A percentile compares a stretch with the other conserved stretches of the same genome.
Conservation (phyloP, 306 rosid genomes). For the Elaeagnus macrophylla region DNA sequence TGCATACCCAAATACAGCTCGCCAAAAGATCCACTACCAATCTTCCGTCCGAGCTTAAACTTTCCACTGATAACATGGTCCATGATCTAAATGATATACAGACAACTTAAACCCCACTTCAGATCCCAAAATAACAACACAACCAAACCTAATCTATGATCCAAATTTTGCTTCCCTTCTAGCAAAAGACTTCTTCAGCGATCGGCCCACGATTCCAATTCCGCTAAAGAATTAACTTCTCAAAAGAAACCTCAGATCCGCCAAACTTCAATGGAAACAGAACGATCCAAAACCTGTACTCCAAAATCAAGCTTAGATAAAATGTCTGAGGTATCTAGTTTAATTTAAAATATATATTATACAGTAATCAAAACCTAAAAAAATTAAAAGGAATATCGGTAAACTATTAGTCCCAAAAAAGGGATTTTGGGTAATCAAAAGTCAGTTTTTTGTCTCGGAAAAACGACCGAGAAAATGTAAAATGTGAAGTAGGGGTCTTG, state of each 20-base stretch:
- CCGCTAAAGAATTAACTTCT: slow-evolving; percentile 7
- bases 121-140: slow-evolving; percentile 26
- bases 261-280: slow-evolving; percentile 14
- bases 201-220: slow-evolving; percentile 17
- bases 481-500: not conserved
- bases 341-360: slow-evolving; percentile 1
- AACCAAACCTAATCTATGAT: slow-evolving; percentile 15
- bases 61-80: slow-evolving; percentile 88
- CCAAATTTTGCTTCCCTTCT: slow-evolving; percentile 10
- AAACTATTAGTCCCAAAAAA: slow-evolving; percentile 22
- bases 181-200: slow-evolving; percentile 21
- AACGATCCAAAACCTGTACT: slow-evolving; percentile 28
- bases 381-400: not conserved
- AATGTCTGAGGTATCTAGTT: slow-evolving; percentile 18
- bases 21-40: slow-evolving; percentile 95
- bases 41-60: slow-evolving; percentile 92
- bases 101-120: slow-evolving; percentile 21
- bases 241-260: slow-evolving; percentile 50
- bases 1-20: slow-evolving; percentile 84
- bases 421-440: slow-evolving; percentile 20
- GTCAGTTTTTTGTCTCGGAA: slow-evolving; percentile 10
- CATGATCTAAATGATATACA: slow-evolving; percentile 51
- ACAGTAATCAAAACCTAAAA: slow-evolving; percentile 22
- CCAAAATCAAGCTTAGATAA: slow-evolving; percentile 15
- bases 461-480: not conserved